Evolutionary conservation across 2,329 filamentous ascomycete species (phyloP).

Genomic region (Cladosporium sp.): DNA sequence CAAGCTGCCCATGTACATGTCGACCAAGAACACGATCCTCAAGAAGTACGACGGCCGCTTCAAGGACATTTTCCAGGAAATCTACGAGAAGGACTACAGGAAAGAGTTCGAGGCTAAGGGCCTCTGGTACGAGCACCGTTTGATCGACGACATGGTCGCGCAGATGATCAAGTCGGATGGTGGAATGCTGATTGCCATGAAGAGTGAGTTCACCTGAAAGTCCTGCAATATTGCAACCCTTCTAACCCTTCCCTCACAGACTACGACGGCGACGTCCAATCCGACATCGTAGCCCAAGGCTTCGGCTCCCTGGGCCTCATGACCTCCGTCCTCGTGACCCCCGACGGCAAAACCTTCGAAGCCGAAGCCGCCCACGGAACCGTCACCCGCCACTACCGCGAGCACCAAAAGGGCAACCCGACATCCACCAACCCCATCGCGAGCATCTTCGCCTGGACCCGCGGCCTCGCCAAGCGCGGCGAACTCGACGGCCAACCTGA

Average conservation of each 20-base stretch:
- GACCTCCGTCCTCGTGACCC: slow-evolving; percentile 96
- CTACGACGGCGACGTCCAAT: slow-evolving; percentile 98
- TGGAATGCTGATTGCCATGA: slow-evolving; percentile 95
- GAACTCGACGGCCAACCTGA: slow-evolving; percentile 91
- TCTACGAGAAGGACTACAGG: slow-evolving; percentile 86
- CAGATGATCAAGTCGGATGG: slow-evolving; percentile 99
- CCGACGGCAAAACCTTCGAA: slow-evolving; percentile 94
- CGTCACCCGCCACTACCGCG: slow-evolving; percentile 95
- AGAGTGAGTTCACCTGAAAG: slow-evolving; percentile 61
- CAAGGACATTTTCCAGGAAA: slow-evolving; percentile 99
- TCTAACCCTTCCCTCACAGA: slow-evolving; percentile 53
- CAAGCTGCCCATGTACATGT: slow-evolving; percentile 94
- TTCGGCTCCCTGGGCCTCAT: slow-evolving; percentile 97
- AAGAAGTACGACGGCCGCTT: slow-evolving; percentile 98
- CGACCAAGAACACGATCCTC: slow-evolving; percentile 99
- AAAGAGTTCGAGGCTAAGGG: slow-evolving; percentile 81
- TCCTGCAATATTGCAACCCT: no score
- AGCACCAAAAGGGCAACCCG: slow-evolving; percentile 96
- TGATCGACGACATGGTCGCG: slow-evolving; percentile 99
- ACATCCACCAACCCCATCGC: slow-evolving; percentile 98
- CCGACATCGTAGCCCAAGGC: slow-evolving; percentile 95
- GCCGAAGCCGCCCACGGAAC: slow-evolving; percentile 97
- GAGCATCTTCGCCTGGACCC: slow-evolving; percentile 98
- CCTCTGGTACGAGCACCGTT: slow-evolving; percentile 98
- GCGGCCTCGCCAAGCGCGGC: slow-evolving; percentile 87